A percentile compares a stretch with the other conserved stretches of the same genome.
Evolutionary conservation across 345 rosid species (phyloP).

Genomic region (Cardamine chenopodiifolia): DNA sequence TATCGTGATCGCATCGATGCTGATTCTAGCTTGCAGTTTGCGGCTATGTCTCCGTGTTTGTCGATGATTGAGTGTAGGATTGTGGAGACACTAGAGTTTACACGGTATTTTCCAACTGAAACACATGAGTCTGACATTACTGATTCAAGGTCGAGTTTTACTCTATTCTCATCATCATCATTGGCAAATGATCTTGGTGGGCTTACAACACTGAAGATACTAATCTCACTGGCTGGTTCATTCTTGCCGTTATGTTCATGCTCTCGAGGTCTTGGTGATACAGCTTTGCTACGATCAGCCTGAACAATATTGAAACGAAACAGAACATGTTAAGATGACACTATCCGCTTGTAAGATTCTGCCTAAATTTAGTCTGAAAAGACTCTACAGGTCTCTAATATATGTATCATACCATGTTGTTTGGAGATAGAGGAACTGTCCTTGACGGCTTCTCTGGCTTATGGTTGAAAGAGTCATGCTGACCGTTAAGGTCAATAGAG

Average conservation of each 20-base stretch:
- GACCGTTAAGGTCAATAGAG: conserved; percentile 45
- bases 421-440: conserved; percentile 33
- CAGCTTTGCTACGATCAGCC: conserved; percentile 20
- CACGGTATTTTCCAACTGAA: conserved; percentile 74
- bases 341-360: not conserved
- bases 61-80: conserved; percentile 56
- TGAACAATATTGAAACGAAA: conserved; percentile 1
- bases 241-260: conserved; percentile 20
- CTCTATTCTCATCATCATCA: conserved; percentile 42
- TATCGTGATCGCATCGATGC: conserved; percentile 64
- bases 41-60: conserved; percentile 78
- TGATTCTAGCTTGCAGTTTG: conserved; percentile 66
- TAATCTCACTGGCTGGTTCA: conserved; percentile 30
- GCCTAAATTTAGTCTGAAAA: not conserved
- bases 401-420: conserved; percentile 25
- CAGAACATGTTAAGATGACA: conserved; percentile 16
- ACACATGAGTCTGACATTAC: conserved; percentile 68
- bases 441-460: conserved; percentile 31
- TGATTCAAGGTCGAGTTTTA: conserved; percentile 51
- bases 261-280: conserved; percentile 26
- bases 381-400: not conserved
- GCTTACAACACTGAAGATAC: conserved; percentile 21
- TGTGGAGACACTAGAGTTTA: conserved; percentile 54
- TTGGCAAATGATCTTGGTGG: conserved; percentile 35
- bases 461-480: conserved; percentile 48